Base-by-base conservation (phyloP, 257 asterid genomes). In the Cinchona pubescens region DNA sequence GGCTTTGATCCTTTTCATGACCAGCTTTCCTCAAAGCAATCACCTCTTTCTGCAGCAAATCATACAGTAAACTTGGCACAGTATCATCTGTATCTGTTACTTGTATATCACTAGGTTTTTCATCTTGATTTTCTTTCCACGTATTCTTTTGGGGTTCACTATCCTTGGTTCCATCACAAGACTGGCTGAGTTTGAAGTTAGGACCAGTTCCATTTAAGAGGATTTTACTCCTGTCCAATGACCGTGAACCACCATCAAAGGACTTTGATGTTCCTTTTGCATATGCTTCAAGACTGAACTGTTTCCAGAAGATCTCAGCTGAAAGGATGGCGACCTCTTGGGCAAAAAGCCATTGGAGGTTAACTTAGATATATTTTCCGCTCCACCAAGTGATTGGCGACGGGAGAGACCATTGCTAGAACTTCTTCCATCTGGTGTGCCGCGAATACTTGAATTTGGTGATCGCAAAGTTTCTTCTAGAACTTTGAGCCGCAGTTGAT, bases 211-310 rank as follows among this genome's bases (percentile, higher is more conserved):
- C 95, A 82, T 88, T 94, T 81, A 92, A 84, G 83, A 94, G 90
- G 80, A 81, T 86, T 88, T 92, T 92, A 75, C 91, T 82, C 86
- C 99, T 84, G 67, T 90, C 97, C 71, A 82, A 61, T 77, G 99
- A 89, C 76, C 99, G 79, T 65, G 99, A 92, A 60, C 97, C 97
- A 75, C 97, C 99, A 78, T 94, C 99, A 80, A 94, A 94, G 40
- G 99, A 94, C 86, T 90, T 94, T 37, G 99, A 94, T 80, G 99
- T 90, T 77, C 97, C 97, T 85, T 94, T 94, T 42, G 99, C 99
- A 81, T n/a, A n/a, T 94, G 92, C 85, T 92, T 94, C 86, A 92
- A 82, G 69, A 94, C 91, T 21, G 97, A 53, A 85, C 99, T 90
- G 83, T 93, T 89, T 63, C 95, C 93, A 74, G 97, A 88, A 65